phyloP scores from a whole-genome alignment of 306 rosid species.

The Ceratonia siliqua region DNA sequence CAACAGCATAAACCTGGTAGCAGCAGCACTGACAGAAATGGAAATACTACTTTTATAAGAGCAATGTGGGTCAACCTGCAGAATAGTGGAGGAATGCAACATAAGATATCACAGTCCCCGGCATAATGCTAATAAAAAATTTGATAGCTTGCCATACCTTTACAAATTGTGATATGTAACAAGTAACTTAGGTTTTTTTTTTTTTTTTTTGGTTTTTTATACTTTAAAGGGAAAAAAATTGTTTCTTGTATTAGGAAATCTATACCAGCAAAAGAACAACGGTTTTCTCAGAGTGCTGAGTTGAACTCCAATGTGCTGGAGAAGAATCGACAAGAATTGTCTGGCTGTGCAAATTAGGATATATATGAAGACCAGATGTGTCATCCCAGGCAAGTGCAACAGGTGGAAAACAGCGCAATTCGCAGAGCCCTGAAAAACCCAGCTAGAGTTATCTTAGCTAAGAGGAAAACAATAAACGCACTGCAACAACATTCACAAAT shows the following conservation, averaged over 20 bases:
- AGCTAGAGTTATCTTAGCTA: slow-evolving; percentile 34
- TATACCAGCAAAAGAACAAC: slow-evolving; percentile 80
- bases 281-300: slow-evolving; percentile 67
- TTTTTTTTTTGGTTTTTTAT: slow-evolving; percentile 4
- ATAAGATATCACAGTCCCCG: slow-evolving; percentile 11
- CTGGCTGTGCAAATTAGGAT: slow-evolving; percentile 71
- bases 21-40: slow-evolving; percentile 67
- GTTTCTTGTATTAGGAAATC: slow-evolving; percentile 23
- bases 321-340: slow-evolving; percentile 87
- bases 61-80: slow-evolving; percentile 97
- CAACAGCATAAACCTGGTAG: slow-evolving; percentile 78
- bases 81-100: slow-evolving; percentile 38
- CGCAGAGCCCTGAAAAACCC: slow-evolving; percentile 75
- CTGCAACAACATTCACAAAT: slow-evolving; percentile 20
- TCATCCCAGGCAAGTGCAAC: slow-evolving; percentile 95
- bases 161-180: slow-evolving; percentile 28
- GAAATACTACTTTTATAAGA: slow-evolving; percentile 70
- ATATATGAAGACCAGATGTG: slow-evolving; percentile 84
- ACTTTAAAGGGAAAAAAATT: not conserved
- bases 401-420: slow-evolving; percentile 96
- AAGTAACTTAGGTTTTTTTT: not conserved
- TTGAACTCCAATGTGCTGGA: slow-evolving; percentile 80
- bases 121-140: slow-evolving; percentile 21
- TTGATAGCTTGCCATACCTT: not conserved
- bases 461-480: slow-evolving; percentile 29